Conservation (phyloP, 331 rosid genomes). For the Cydonia oblonga region DNA sequence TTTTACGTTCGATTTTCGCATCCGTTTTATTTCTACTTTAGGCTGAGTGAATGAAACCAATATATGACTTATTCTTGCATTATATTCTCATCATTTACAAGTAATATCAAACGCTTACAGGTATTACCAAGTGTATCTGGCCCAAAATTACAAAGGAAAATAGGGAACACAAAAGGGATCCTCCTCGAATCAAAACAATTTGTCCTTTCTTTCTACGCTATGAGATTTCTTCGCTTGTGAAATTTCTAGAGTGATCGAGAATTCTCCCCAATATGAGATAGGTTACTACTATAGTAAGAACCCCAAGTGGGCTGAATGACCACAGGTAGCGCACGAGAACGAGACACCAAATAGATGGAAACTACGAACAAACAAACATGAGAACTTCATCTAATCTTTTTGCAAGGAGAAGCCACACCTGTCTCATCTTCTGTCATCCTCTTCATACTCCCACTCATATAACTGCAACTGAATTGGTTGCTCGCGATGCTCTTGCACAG, state of each 20-base stretch:
- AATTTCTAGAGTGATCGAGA: no score
- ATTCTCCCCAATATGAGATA: no score
- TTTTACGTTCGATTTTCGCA: not conserved
- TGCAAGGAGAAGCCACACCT: conserved; percentile 30
- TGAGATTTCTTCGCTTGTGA: no score
- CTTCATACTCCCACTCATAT: conserved; percentile 29
- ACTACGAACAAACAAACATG: not conserved
- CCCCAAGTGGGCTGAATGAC: no score
- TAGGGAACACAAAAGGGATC: no score
- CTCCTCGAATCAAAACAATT: no score
- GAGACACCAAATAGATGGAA: not conserved
- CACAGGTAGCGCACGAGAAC: not conserved
- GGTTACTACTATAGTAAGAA: no score
- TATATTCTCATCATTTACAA: not conserved
- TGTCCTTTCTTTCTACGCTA: no score
- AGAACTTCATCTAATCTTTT: conserved; percentile 34
- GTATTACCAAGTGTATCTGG: no score
- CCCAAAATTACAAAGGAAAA: no score
- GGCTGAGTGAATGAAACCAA: not conserved
- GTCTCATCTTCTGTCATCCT: conserved; percentile 45
- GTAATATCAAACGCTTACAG: not conserved
- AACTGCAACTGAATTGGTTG: conserved; percentile 35
- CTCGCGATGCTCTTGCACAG: conserved; percentile 9
- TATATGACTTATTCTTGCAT: not conserved
- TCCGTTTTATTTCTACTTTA: not conserved